These are phyloP conservation scores for Sparassis latifolia DNA, from an alignment of 1,284 basidiomycete genomes.

Conservation along the genomic window DNA sequence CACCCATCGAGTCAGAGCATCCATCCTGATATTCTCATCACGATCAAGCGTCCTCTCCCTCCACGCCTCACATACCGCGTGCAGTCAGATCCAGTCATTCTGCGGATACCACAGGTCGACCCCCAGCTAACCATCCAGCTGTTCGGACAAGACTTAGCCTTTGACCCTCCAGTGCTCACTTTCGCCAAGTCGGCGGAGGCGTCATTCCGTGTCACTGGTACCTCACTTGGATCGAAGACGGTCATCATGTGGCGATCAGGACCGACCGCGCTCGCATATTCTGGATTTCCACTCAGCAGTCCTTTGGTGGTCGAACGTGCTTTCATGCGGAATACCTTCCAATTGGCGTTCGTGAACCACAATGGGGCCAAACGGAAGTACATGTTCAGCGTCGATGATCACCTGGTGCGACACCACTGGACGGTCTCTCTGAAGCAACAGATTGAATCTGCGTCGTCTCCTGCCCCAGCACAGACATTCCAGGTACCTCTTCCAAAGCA, in stretches of 20 bases:
- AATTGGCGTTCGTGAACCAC: conserved; percentile 78
- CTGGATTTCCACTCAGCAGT: conserved; percentile 70
- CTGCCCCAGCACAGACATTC: conserved; percentile 9
- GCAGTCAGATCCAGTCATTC: conserved; percentile 79
- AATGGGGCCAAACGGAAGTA: conserved; percentile 71
- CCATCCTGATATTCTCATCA: conserved; percentile 49
- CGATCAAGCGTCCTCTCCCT: conserved; percentile 69
- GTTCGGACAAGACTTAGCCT: conserved; percentile 78
- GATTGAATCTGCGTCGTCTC: conserved; percentile 43
- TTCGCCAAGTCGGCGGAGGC: conserved; percentile 73
- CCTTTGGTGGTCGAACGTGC: conserved; percentile 79
- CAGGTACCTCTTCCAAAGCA: conserved; percentile 31
- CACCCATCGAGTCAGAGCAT: conserved; percentile 31
- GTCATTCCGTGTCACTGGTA: conserved; percentile 85
- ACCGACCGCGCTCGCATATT: conserved; percentile 73
- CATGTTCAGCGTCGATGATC: conserved; percentile 87
- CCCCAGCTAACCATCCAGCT: conserved; percentile 74
- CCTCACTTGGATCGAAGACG: conserved; percentile 72
- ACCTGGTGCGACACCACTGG: conserved; percentile 72
- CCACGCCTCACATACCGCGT: conserved; percentile 75
- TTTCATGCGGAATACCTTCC: conserved; percentile 93
- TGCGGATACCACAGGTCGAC: conserved; percentile 80
- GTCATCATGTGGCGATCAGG: conserved; percentile 79
- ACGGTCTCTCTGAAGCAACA: conserved; percentile 62
- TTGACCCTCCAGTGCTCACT: conserved; percentile 77